Percentiles rank a stretch among this genome's conserved stretches.
These are phyloP conservation scores for Penicillium lagena DNA, from an alignment of 495 filamentous ascomycete genomes.

Conservation along the genomic window DNA sequence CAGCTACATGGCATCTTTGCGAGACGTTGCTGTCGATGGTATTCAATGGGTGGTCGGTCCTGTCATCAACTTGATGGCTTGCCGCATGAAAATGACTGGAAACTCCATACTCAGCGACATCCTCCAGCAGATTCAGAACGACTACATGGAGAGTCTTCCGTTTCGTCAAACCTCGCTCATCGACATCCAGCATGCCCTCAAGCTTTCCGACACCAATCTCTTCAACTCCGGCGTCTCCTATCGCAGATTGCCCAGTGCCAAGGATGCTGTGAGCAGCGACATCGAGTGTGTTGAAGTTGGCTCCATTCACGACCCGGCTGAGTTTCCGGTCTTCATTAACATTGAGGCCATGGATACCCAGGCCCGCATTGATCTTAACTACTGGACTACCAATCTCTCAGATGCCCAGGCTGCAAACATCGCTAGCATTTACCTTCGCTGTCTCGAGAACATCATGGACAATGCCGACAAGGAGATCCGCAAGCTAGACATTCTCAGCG, in stretches of 20 bases:
- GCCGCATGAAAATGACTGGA: slow-evolving; percentile 34
- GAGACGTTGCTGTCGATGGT: slow-evolving; percentile 39
- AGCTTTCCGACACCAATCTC: slow-evolving; percentile 24
- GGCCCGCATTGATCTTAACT: slow-evolving; percentile 46
- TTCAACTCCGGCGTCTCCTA: slow-evolving; percentile 45
- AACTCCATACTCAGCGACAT: slow-evolving; percentile 19
- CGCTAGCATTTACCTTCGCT: slow-evolving; percentile 40
- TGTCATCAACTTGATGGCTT: slow-evolving; percentile 49
- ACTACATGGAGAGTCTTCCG: slow-evolving; percentile 43
- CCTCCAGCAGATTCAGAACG: slow-evolving; percentile 37
- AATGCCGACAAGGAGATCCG: slow-evolving; percentile 23
- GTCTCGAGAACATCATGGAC: slow-evolving; percentile 35
- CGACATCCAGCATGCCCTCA: slow-evolving; percentile 46
- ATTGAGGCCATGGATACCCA: slow-evolving; percentile 42
- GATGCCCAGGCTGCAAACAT: slow-evolving; percentile 46
- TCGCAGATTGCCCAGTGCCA: slow-evolving; percentile 26
- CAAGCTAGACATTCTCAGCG: slow-evolving; percentile 31
- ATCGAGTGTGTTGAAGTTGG: slow-evolving; percentile 34
- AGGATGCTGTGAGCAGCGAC: slow-evolving; percentile 13
- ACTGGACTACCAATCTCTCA: slow-evolving; percentile 48
- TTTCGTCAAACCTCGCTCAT: slow-evolving; percentile 44
- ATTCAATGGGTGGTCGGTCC: slow-evolving; percentile 45
- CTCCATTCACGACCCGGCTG: slow-evolving; percentile 49
- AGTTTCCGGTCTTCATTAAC: slow-evolving; percentile 49
- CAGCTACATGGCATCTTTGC: slow-evolving; percentile 45